Percentiles rank a stretch among this genome's conserved stretches.
These are phyloP conservation scores for Paragyromitra xinjiangensis DNA, from an alignment of 495 filamentous ascomycete genomes.

Conservation along the genomic window DNA sequence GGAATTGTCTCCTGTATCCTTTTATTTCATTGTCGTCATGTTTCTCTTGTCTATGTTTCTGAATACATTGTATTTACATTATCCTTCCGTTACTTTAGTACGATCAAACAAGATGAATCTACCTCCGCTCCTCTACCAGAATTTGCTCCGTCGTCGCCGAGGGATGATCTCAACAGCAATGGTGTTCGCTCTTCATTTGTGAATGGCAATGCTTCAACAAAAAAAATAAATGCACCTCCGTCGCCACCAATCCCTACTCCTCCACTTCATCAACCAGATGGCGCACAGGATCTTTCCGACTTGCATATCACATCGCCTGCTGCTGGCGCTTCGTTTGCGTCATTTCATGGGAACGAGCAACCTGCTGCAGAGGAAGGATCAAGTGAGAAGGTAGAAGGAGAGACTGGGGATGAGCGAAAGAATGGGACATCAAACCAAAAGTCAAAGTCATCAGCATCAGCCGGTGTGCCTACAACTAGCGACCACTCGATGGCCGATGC, in stretches of 20 bases:
- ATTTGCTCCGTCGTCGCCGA: constrained; percentile 54
- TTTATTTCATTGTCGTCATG: constrained; percentile 37
- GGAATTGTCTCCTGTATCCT: constrained; percentile 46
- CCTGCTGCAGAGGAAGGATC: constrained; percentile 13
- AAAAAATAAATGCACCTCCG: constrained; percentile 57
- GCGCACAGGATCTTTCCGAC: constrained; percentile 56
- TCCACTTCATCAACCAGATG: constrained; percentile 56
- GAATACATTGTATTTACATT: constrained; percentile 56
- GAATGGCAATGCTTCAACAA: constrained; percentile 54
- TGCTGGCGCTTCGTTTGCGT: constrained; percentile 44
- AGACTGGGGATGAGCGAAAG: constrained; percentile 19
- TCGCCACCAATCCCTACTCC: constrained; percentile 58
- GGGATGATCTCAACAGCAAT: constrained; percentile 48
- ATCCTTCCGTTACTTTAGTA: constrained; percentile 56
- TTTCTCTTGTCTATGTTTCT: constrained; percentile 46
- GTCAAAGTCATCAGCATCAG: constrained; percentile 33
- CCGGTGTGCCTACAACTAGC: constrained; percentile 22
- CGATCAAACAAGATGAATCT: constrained; percentile 58
- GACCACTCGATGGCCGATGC: constrained; percentile 54
- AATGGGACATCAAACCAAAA: constrained; percentile 26
- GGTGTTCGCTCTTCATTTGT: constrained; percentile 51
- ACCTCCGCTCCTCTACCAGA: constrained; percentile 54
- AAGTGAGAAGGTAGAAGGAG: constrained; percentile 17
- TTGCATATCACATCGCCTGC: constrained; percentile 57
- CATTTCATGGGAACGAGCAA: constrained; percentile 42